Evolutionary conservation across 495 filamentous ascomycete genomes (phyloP), one percentile per base, ranked within the genome.

Genomic region (Hyphodiscus hymeniophilus): DNA sequence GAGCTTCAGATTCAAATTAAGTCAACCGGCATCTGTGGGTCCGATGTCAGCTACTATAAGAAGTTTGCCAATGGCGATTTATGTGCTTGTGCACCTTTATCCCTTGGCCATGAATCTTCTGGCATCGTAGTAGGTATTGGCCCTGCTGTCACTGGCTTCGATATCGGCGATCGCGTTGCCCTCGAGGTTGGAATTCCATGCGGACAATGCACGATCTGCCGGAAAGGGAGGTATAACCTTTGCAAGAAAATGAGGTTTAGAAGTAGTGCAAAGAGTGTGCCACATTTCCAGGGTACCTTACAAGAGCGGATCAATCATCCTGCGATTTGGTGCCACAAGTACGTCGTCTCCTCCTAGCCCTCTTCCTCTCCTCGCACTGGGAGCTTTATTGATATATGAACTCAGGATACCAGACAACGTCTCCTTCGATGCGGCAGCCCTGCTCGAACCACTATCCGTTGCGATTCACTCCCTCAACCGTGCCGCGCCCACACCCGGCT

Each of bases 261-360:
- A 61, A 85, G 82, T 59, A 87, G 81, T 54, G 89, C 87, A 38
- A 94, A 92, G 63, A 73, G 73, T 32, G 81, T 81, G 52, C 89
- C 89, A 31, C 89, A 95, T 57, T 81, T 81, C 48, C 87, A 94
- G 65, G 89, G 89, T 18, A 94, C 89, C n/a, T 72, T 95, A 26
- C 90, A 94, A 67, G 84, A 89, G 52, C 73, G 76, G 42, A 89
- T 94, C 51, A 95, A 94, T 65, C 88, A 94, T 65, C 88, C 87
- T 0, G 87, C 86, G 8, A 68, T 63, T 30, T 87, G 82, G 81
- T 85, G 81, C 59, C 79, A 87, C 55, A 80, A 78, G 79, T 81
- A 63, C 55, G 71, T 62, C 13, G 13, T 36, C 33, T 13, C 7
- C 5, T 20, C 16, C 22, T 21, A 3, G 38, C 16, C 38, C 4